Evolutionary conservation across 23 red algal species (phyloP), one percentile per base, ranked within the genome.

Genomic region (Gracilaria domingensis): DNA sequence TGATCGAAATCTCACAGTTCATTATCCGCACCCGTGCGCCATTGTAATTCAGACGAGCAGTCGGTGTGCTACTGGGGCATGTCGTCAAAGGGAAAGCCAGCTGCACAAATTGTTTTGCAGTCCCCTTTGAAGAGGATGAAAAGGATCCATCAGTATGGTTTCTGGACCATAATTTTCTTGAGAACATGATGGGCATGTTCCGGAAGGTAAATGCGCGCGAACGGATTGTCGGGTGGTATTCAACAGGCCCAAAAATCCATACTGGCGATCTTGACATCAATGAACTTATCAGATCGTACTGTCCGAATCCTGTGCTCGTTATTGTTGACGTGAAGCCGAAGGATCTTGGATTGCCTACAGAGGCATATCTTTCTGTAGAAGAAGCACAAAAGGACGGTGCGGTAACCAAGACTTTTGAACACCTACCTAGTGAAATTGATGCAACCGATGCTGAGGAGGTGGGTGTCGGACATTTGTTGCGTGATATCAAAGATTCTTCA

Each of bases 91-190:
- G 97, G 24, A 91, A 93, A 66, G 93, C 87, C 54, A 81, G 79
- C 54, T 93, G 89, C 59, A 94, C 91, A 51, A 99, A 99, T 74
- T 99, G 94, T 12, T 99, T 93, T 82, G 97, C 97, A 12, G 94
- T 99, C 35, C 97, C 97, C 11, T 99, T 99, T 77, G 97, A 99
- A 79, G 97, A 99, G 60, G 97, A 99, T 47, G 97, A 92, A 37
- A 93, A 93, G 30, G 94, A 96, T 44, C 74, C 97, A 51, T 80
- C 88, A 5, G 92, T 99, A 23, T 99, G 94, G 89, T 99, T 96
- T 80, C 75, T 99, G 38, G 97, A 99, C 54, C 97, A 99, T 70
- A 92, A 96, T 87, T 99, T 85, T 70, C 88, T 99, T 12, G 97
- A 99, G 94, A 80, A 88, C 75, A 99, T 99, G 97, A 83, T 86